phyloP scores from a whole-genome alignment of 2,329 filamentous ascomycete genomes.

The Aspergillus pseudoglaucus region DNA sequence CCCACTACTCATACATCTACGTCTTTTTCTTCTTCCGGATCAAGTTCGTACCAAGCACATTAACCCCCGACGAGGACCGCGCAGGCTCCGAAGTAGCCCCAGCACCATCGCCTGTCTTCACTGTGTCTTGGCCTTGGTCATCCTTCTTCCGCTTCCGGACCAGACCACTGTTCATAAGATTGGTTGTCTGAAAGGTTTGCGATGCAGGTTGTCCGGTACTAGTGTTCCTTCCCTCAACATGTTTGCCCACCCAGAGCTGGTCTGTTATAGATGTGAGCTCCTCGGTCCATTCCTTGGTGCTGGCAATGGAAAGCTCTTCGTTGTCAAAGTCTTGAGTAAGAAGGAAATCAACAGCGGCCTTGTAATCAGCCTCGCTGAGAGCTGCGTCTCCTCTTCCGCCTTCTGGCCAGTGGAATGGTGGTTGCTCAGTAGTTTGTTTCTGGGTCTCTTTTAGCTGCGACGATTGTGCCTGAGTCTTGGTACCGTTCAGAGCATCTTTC shows the following conservation, averaged over 20 bases:
- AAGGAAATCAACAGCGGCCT: constrained; percentile 32
- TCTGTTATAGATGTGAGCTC: constrained; percentile 36
- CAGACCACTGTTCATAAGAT: constrained; percentile 24
- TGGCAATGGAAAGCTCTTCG: constrained; percentile 29
- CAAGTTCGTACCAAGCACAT: constrained; percentile 32
- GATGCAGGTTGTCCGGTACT: constrained; percentile 8
- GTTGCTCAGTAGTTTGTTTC: constrained; percentile 2
- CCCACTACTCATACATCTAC: constrained; percentile 4
- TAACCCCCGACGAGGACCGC: constrained; percentile 19
- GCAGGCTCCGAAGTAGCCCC: constrained; percentile 6
- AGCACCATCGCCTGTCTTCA: constrained; percentile 3
- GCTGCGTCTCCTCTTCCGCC: constrained; percentile 29
- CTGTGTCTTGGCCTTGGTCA: neutral
- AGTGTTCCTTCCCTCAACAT: constrained; percentile 25
- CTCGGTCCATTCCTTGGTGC: constrained; percentile 37
- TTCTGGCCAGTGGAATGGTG: constrained; percentile 29
- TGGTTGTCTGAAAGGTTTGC: constrained; percentile 11
- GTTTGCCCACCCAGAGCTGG: constrained; percentile 29
- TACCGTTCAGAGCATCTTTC: neutral
- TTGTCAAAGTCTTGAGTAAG: constrained; percentile 39
- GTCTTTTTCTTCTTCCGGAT: constrained; percentile 39
- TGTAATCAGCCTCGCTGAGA: constrained; percentile 35
- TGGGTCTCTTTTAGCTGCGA: neutral
- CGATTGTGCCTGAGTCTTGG: neutral
- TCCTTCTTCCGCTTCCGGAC: constrained; percentile 35